These are phyloP conservation scores for Candida silvatica DNA, from an alignment of 805 yeast genomes.

Conservation along the genomic window DNA sequence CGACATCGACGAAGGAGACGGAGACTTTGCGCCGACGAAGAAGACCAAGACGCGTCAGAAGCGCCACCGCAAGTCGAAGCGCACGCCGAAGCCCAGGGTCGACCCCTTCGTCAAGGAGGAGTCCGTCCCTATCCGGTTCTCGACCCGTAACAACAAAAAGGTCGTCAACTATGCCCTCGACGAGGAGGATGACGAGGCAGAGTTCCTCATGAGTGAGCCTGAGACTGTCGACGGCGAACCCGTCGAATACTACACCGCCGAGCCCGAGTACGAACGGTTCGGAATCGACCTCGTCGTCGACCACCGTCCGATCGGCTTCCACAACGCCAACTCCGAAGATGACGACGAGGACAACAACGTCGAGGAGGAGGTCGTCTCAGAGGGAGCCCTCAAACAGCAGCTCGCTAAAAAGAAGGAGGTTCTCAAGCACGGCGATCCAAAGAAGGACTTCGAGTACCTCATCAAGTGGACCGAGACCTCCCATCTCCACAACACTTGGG, in stretches of 20 bases:
- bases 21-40: conserved; percentile 10
- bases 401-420: conserved; percentile 13
- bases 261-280: conserved; percentile 13
- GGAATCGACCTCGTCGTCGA: conserved; percentile 39
- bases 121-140: conserved; percentile 44
- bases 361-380: neutral
- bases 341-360: conserved; percentile 5
- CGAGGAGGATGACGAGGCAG: conserved; percentile 49
- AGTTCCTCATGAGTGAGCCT: conserved; percentile 37
- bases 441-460: conserved; percentile 47
- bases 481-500: conserved; percentile 96
- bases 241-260: conserved; percentile 11
- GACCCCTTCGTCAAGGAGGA: neutral
- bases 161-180: conserved; percentile 71
- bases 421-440: conserved; percentile 33
- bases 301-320: conserved; percentile 34
- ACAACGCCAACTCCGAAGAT: conserved; percentile 9
- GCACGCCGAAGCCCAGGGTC: neutral
- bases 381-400: conserved; percentile 9
- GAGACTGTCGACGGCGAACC: conserved; percentile 22
- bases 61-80: conserved; percentile 8
- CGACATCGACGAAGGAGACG: conserved; percentile 14
- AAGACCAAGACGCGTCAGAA: conserved; percentile 11
- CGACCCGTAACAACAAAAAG: conserved; percentile 57
- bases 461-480: conserved; percentile 86